phyloP scores from a whole-genome alignment of 768 basidiomycete species.

The Serendipita sp. region DNA sequence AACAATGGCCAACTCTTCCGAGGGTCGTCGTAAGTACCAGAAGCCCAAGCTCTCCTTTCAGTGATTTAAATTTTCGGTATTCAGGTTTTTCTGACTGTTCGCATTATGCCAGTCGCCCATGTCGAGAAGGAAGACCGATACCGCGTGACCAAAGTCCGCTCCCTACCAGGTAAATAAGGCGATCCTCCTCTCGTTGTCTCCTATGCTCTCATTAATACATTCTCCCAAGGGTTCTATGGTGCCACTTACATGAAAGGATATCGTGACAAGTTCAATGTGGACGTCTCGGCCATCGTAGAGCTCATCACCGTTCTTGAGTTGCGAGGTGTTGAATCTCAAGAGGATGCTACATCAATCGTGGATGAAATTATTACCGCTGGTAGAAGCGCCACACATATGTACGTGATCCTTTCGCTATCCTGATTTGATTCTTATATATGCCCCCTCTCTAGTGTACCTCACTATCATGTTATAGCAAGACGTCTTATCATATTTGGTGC shows the following conservation, averaged over 20 bases:
- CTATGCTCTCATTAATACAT: not conserved
- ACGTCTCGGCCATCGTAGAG: slow-evolving; percentile 16
- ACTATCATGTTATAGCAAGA: slow-evolving; percentile 30
- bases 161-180: slow-evolving; percentile 28
- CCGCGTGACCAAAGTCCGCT: slow-evolving; percentile 39
- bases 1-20: slow-evolving; percentile 56
- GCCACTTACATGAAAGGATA: slow-evolving; percentile 46
- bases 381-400: slow-evolving; percentile 41
- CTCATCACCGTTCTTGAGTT: not conserved
- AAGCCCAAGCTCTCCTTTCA: not conserved
- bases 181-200: not conserved
- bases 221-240: slow-evolving; percentile 40
- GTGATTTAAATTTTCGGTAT: not conserved
- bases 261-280: slow-evolving; percentile 40
- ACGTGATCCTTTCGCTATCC: slow-evolving; percentile 13
- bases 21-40: slow-evolving; percentile 35
- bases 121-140: slow-evolving; percentile 37
- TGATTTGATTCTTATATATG: not conserved
- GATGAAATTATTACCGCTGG: slow-evolving; percentile 29
- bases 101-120: slow-evolving; percentile 33
- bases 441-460: slow-evolving; percentile 29
- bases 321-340: slow-evolving; percentile 13
- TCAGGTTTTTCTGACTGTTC: slow-evolving; percentile 48
- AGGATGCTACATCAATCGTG: slow-evolving; percentile 20
- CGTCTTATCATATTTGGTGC: too few relatives aligned